phyloP scores from a whole-genome alignment of 139 green algal species.

The Haematococcus lacustris region DNA sequence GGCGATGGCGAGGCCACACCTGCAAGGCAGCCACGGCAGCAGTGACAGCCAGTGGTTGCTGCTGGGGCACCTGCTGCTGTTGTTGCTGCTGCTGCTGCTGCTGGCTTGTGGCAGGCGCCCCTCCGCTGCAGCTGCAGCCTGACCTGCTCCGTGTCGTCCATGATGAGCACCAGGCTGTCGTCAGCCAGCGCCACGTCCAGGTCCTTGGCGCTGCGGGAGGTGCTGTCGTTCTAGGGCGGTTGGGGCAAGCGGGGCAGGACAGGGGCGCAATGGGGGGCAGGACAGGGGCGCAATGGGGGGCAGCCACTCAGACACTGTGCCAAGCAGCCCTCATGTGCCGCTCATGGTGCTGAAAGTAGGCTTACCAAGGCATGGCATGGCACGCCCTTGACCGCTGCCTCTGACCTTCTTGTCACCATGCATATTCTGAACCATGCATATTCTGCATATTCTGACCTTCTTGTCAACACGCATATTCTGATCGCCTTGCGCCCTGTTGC shows the following conservation, averaged over 20 bases:
- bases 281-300: too few species aligned
- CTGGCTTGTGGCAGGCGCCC: too few species aligned
- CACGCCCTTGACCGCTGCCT: background rate
- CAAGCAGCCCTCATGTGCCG: too few species aligned
- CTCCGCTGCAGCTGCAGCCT: background rate
- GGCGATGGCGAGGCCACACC: constrained; percentile 77
- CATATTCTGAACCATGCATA: too few species aligned
- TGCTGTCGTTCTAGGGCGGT: constrained; percentile 37
- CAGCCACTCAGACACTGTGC: too few species aligned
- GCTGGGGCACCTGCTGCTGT: background rate
- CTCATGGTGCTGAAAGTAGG: background rate
- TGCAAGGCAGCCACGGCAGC: background rate
- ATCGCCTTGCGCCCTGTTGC: too few species aligned
- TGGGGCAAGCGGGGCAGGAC: background rate
- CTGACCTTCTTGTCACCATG: background rate
- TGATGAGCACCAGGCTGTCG: constrained; percentile 68
- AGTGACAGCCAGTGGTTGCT: background rate
- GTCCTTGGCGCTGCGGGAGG: constrained; percentile 52
- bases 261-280: too few species aligned
- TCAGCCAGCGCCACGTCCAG: constrained; percentile 81
- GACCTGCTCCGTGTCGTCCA: constrained; percentile 82
- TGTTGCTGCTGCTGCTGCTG: too few species aligned
- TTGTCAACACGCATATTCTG: too few species aligned
- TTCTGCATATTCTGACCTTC: too few species aligned
- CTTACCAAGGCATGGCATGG: background rate